These are phyloP conservation scores for Santalum album DNA, from an alignment of 164 flowering plant species.

Conservation along the genomic window DNA sequence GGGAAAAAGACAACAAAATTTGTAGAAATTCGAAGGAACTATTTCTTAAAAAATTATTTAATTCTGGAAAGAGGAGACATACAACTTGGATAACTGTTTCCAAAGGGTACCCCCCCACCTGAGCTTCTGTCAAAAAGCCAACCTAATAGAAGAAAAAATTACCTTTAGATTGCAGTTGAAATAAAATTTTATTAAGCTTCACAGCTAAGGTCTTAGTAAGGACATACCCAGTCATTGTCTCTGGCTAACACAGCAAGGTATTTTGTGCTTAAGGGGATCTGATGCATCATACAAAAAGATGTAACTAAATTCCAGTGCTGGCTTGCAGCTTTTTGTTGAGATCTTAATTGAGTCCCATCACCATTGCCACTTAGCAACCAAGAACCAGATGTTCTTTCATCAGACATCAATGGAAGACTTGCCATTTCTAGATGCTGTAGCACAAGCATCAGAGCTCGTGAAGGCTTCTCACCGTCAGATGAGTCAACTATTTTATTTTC, in stretches of 20 bases:
- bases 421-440: conserved; percentile 85
- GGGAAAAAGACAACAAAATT: conserved; percentile 3
- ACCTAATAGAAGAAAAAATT: conserved; percentile 37
- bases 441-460: conserved; percentile 54
- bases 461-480: conserved; percentile 21
- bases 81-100: conserved; percentile 68
- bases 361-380: conserved; percentile 78
- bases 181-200: background rate
- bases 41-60: background rate
- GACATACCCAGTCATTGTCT: conserved; percentile 93
- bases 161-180: conserved; percentile 5
- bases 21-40: background rate
- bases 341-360: conserved; percentile 71
- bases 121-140: conserved; percentile 92
- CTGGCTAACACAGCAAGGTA: conserved; percentile 80
- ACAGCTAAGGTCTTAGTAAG: conserved; percentile 7
- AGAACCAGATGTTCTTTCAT: conserved; percentile 68
- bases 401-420: conserved; percentile 56
- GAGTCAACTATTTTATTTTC: conserved; percentile 17
- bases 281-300: conserved; percentile 80
- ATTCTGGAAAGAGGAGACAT: conserved; percentile 19
- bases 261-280: conserved; percentile 76
- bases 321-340: conserved; percentile 77
- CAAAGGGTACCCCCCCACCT: conserved; percentile 65
- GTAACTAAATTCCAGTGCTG: conserved; percentile 84